Evolutionary conservation across 176 grass and related monocot genomes (phyloP), one percentile per base, ranked within the genome.

Genomic region (Paspalum notatum): DNA sequence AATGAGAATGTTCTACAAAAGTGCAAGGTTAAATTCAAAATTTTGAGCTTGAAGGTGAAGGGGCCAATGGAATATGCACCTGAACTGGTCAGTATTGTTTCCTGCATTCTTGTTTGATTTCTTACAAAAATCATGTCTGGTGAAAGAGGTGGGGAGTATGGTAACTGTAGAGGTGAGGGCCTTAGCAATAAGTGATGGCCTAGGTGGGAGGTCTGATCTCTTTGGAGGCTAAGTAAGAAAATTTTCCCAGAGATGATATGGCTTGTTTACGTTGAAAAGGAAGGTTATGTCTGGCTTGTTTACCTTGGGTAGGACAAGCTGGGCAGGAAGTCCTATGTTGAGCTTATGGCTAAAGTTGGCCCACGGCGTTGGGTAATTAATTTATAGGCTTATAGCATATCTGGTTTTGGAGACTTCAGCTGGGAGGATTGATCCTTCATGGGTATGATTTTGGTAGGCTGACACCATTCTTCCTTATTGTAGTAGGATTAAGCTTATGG

Each of bases 21-120:
- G 72, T 89, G 82, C 82, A 93, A 95, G 60, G 90, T 99, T 43
- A 99, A 99, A 82, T 99, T 99, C 85, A 99, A 99, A 80, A 99
- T 99, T 76, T 80, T 99, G 82, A 99, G 96, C 76, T 92, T 99
- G 86, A 99, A 99, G 79, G 96, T 99, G 68, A 91, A 99, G 84
- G 96, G 84, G 32, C 92, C 88, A 16, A 99, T 95, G 90, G 96
- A 99, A 66, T 99, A 99, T 84, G 92, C 84, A 50, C 96, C 96
- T 44, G 92, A 99, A 79, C 63, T 95, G 90, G 96, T 99, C 66
- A 42, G 87, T 82, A 59, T 27, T 38, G 52, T 76, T 48, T 26
- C 11, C 4, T 48, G 6, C 15, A 13, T 70, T 54, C 41, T 76
- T 84, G 15, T 58, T 88, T 63, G 18, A 68, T 76, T 72, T 76